phyloP scores from a whole-genome alignment of 257 asterid species.

The Nyctanthes arbortristis region DNA sequence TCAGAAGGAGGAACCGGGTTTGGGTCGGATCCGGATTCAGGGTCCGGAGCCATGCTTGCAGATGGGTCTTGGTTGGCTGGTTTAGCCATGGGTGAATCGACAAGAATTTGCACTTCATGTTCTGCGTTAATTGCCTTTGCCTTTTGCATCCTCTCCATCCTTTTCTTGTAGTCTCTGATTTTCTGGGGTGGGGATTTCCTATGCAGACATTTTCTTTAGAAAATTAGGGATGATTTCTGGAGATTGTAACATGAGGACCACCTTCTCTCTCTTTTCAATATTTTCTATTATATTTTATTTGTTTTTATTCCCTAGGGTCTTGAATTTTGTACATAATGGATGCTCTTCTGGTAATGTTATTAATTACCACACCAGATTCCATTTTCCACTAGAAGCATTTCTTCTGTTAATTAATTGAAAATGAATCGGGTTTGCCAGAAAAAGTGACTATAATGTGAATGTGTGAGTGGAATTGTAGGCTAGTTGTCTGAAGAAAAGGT shows the following conservation, averaged over 20 bases:
- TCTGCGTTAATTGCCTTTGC: conserved; percentile 26
- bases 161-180: conserved; percentile 34
- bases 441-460: conserved; percentile 17
- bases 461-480: conserved; percentile 18
- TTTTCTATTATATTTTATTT: neutral
- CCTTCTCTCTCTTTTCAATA: conserved; percentile 2
- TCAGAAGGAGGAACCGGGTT: conserved; percentile 37
- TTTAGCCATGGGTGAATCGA: conserved; percentile 80
- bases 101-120: conserved; percentile 32
- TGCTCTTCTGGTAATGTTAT: conserved; percentile 10
- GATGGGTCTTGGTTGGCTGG: conserved; percentile 94
- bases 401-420: neutral
- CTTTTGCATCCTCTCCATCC: conserved; percentile 21
- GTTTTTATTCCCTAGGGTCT: conserved; percentile 15
- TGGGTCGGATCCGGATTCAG: conserved; percentile 45
- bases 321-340: conserved; percentile 35
- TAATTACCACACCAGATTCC: conserved; percentile 1
- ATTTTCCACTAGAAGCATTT: neutral
- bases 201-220: conserved; percentile 10
- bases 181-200: conserved; percentile 16
- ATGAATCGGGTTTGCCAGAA: neutral
- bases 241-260: conserved; percentile 30
- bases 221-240: conserved; percentile 20
- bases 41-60: conserved; percentile 45
- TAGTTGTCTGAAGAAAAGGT: conserved; percentile 25